Conservation (phyloP, 2,329 filamentous ascomycete genomes). For the Chrysoporthe deuterocubensis region DNA sequence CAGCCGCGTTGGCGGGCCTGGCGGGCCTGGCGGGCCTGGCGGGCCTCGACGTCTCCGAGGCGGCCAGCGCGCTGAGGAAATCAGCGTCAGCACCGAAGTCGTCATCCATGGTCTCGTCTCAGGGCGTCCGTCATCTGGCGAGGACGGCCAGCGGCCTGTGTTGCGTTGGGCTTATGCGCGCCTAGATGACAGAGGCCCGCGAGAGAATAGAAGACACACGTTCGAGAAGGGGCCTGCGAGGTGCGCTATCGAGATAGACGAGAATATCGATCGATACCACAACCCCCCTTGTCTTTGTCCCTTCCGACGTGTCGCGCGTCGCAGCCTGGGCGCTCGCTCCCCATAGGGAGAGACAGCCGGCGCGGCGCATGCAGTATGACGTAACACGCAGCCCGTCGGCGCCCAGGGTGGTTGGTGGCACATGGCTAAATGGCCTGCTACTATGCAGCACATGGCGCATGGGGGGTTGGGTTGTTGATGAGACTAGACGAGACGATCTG, state of each 20-base stretch:
- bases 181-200: too few species aligned
- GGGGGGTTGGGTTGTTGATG: too few species aligned
- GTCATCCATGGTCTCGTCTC: constrained; percentile 47
- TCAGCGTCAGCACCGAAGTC: constrained; percentile 63
- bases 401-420: not conserved
- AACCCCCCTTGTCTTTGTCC: too few species aligned
- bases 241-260: too few species aligned
- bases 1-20: constrained; percentile 49
- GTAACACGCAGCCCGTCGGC: not conserved
- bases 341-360: not conserved
- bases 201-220: too few species aligned
- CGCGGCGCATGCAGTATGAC: not conserved
- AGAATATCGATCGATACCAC: too few species aligned
- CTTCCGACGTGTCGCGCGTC: not conserved
- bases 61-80: constrained; percentile 59
- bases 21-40: constrained; percentile 39
- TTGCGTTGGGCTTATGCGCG: not conserved
- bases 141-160: not conserved
- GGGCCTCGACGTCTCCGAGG: constrained; percentile 44
- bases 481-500: too few species aligned
- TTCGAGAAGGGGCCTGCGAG: not conserved
- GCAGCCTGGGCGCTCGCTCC: not conserved
- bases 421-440: too few species aligned
- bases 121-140: not conserved
- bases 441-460: too few species aligned